A percentile compares a stretch with the other conserved stretches of the same genome.
Evolutionary conservation across 768 basidiomycete species (phyloP).

Genomic region (Kwoniella bestiolae): DNA sequence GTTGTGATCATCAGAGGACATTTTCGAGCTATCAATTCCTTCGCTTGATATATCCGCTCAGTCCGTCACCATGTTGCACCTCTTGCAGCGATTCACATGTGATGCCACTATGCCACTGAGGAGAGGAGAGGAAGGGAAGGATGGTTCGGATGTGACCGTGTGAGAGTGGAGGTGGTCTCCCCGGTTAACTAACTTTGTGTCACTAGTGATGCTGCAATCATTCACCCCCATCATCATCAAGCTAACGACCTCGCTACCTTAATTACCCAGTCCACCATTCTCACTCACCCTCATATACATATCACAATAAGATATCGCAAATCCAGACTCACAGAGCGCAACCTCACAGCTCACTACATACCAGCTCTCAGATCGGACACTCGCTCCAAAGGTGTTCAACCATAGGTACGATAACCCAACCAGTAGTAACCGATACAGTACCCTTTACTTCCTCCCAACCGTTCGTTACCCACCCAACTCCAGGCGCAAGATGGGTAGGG

Average conservation of each 20-base stretch:
- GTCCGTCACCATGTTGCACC: too few species aligned
- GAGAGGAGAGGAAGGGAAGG: not conserved
- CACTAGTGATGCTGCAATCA: too few species aligned
- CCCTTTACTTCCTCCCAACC: not conserved
- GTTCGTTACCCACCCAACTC: not conserved
- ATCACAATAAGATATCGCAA: not conserved
- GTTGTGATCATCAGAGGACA: too few species aligned
- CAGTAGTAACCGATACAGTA: too few species aligned
- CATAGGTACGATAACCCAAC: too few species aligned
- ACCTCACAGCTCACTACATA: not conserved
- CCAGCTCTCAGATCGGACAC: not conserved
- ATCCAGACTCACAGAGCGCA: not conserved
- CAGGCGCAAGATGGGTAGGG: conserved; percentile 42
- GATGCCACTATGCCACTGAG: conserved; percentile 18
- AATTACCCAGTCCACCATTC: not conserved
- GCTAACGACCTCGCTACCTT: too few species aligned
- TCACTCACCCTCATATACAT: not conserved
- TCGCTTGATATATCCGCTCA: too few species aligned
- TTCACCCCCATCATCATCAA: too few species aligned
- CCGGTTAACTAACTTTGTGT: too few species aligned
- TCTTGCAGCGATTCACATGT: too few species aligned
- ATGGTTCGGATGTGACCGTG: conserved; percentile 12
- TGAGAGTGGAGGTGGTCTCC: conserved; percentile 19
- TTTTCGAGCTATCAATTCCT: too few species aligned
- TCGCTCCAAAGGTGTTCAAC: too few species aligned